Percentiles rank a stretch among this genome's conserved stretches.
These are phyloP conservation scores for Aspergillus tamarii DNA, from an alignment of 2,329 filamentous ascomycete genomes.

Conservation along the genomic window DNA sequence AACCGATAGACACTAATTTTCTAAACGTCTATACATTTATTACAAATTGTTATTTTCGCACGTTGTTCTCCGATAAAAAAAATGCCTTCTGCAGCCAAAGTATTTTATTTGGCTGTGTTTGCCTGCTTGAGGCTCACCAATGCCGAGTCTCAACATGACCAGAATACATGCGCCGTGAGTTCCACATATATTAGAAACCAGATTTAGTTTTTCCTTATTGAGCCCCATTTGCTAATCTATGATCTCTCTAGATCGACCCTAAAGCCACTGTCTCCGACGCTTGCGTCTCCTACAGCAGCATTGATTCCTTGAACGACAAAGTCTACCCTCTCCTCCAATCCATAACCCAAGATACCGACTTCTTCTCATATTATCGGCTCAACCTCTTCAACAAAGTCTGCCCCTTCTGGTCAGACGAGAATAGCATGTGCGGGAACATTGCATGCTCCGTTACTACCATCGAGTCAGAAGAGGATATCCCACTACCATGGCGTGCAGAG, in stretches of 20 bases:
- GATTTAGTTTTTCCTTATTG: background rate
- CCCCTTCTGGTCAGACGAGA: slow-evolving; percentile 93
- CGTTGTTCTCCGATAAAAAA: slow-evolving; percentile 15
- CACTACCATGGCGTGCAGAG: slow-evolving; percentile 85
- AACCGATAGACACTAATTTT: slow-evolving; percentile 1
- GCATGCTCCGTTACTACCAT: slow-evolving; percentile 94
- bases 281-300: slow-evolving; percentile 88
- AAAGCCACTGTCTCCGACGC: slow-evolving; percentile 89
- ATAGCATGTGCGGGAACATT: slow-evolving; percentile 94
- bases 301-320: slow-evolving; percentile 79
- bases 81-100: slow-evolving; percentile 58
- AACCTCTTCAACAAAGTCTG: slow-evolving; percentile 94
- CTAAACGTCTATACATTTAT: background rate
- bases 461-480: slow-evolving; percentile 93
- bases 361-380: slow-evolving; percentile 95
- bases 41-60: background rate
- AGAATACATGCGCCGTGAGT: slow-evolving; percentile 62
- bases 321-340: slow-evolving; percentile 77
- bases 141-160: slow-evolving; percentile 44
- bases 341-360: slow-evolving; percentile 86
- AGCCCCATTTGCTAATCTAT: background rate
- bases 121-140: slow-evolving; percentile 57
- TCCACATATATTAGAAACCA: background rate
- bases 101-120: slow-evolving; percentile 67
- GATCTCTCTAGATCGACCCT: slow-evolving; percentile 72